Evolutionary conservation across 2,329 filamentous ascomycete genomes (phyloP).

Genomic region (Tolypocladium pustulatum): DNA sequence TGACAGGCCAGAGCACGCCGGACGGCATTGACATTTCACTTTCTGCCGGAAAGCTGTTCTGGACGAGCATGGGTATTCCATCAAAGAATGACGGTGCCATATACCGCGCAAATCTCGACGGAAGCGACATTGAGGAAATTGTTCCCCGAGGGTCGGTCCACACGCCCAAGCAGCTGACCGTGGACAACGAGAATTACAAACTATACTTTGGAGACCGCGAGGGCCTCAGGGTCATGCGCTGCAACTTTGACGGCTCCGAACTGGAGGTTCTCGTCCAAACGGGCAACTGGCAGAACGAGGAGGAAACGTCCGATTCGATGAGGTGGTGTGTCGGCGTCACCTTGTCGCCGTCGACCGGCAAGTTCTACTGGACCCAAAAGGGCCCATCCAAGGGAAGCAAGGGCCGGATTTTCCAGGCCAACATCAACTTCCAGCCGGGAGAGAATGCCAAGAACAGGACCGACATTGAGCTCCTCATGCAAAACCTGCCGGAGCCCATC

Average conservation of each 20-base stretch:
- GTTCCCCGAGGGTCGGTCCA: constrained; percentile 32
- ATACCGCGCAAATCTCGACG: constrained; percentile 36
- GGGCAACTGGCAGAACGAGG: constrained; percentile 12
- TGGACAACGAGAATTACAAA: constrained; percentile 17
- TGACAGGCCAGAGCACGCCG: constrained; percentile 20
- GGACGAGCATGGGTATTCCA: constrained; percentile 37
- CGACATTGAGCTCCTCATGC: constrained; percentile 31
- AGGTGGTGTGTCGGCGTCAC: constrained; percentile 47
- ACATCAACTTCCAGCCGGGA: constrained; percentile 25
- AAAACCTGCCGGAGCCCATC: constrained; percentile 42
- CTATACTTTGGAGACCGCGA: constrained; percentile 35
- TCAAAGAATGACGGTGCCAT: constrained; percentile 30
- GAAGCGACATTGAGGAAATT: constrained; percentile 30
- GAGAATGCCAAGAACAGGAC: constrained; percentile 21
- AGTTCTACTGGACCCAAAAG: constrained; percentile 53
- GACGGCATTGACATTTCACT: constrained; percentile 32
- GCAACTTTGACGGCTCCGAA: constrained; percentile 26
- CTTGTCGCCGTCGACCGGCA: constrained; percentile 27
- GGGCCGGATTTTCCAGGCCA: constrained; percentile 43
- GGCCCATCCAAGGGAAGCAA: constrained; percentile 37
- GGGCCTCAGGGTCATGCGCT: constrained; percentile 27
- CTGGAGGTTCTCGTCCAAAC: constrained; percentile 29
- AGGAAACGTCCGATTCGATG: constrained; percentile 18
- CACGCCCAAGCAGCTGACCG: constrained; percentile 35
- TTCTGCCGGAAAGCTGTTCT: constrained; percentile 28